A percentile compares a stretch with the other conserved stretches of the same genome.
Conservation (phyloP, 2,329 filamentous ascomycete species). For the Fusarium incarnatum region DNA sequence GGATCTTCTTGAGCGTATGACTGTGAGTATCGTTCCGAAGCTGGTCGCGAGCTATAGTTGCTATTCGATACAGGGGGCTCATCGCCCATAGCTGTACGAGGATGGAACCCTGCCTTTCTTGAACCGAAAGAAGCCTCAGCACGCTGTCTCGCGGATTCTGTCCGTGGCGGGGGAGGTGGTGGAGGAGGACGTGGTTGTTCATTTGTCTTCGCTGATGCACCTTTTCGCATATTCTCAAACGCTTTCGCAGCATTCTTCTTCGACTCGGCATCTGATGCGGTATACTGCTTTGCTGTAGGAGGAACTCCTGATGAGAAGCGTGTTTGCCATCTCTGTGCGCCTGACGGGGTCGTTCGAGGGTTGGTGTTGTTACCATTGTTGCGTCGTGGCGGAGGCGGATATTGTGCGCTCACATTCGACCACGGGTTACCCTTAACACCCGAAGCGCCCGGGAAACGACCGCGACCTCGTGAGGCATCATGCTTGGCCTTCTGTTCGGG, state of each 20-base stretch:
- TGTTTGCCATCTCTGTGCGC: constrained; percentile 59
- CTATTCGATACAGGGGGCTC: constrained; percentile 64
- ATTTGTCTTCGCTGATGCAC: constrained; percentile 44
- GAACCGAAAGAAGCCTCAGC: constrained; percentile 67
- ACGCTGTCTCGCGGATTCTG: constrained; percentile 65
- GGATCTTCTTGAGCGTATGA: constrained; percentile 21
- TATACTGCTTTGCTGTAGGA: constrained; percentile 57
- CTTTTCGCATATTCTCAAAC: constrained; percentile 59
- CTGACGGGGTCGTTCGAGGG: constrained; percentile 46
- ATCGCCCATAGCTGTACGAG: constrained; percentile 63
- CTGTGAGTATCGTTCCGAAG: constrained; percentile 42
- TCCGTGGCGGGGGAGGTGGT: constrained; percentile 58
- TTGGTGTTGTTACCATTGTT: constrained; percentile 36
- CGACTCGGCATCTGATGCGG: constrained; percentile 51
- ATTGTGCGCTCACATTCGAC: constrained; percentile 62
- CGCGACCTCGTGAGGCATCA: constrained; percentile 59
- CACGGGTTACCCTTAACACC: constrained; percentile 70
- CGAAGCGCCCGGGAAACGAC: constrained; percentile 61
- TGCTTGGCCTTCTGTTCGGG: constrained; percentile 64
- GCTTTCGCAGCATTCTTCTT: constrained; percentile 57
- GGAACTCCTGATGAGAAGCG: constrained; percentile 57
- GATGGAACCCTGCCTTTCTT: constrained; percentile 62
- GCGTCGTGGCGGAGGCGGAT: constrained; percentile 62
- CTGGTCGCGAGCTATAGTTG: constrained; percentile 61
- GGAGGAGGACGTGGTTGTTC: constrained; percentile 49